phyloP scores from a whole-genome alignment of 768 basidiomycete species.

The Mycena indigotica region DNA sequence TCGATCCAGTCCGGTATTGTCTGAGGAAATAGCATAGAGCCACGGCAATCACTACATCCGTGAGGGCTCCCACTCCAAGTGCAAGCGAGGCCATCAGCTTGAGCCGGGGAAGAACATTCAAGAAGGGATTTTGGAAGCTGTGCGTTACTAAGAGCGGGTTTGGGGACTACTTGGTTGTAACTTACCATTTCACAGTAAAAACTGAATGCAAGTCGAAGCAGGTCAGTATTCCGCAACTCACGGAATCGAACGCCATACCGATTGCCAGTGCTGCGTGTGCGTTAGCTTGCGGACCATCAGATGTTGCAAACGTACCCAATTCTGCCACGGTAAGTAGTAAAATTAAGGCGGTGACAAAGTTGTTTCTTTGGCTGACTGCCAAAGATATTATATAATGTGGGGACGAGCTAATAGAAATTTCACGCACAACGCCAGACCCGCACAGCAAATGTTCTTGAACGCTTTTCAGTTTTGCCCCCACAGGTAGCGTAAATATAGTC shows the following conservation, averaged over 20 bases:
- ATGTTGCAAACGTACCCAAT: constrained; percentile 39
- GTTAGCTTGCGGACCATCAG: too few relatives aligned
- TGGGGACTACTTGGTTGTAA: background rate
- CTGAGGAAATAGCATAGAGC: constrained; percentile 59
- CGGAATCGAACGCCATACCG: constrained; percentile 28
- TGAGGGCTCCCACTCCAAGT: constrained; percentile 50
- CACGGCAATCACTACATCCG: constrained; percentile 54
- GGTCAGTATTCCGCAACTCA: background rate
- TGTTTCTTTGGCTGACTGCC: constrained; percentile 57
- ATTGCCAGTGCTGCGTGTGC: constrained; percentile 41
- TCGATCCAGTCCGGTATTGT: constrained; percentile 52
- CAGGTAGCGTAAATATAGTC: constrained; percentile 22
- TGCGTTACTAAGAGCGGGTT: background rate
- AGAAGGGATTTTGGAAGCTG: constrained; percentile 40
- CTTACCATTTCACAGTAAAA: constrained; percentile 50
- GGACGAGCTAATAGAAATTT: too few relatives aligned
- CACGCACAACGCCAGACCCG: constrained; percentile 68
- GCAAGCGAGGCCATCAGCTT: constrained; percentile 51
- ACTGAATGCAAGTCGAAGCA: constrained; percentile 28
- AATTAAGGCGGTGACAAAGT: constrained; percentile 45
- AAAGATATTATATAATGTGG: background rate
- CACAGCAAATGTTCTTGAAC: constrained; percentile 56
- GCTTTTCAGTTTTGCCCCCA: too few relatives aligned
- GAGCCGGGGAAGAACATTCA: constrained; percentile 33
- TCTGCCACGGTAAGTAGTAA: constrained; percentile 49